Conservation (phyloP, 164 flowering plant genomes). For the Tetrastigma voinierianum region DNA sequence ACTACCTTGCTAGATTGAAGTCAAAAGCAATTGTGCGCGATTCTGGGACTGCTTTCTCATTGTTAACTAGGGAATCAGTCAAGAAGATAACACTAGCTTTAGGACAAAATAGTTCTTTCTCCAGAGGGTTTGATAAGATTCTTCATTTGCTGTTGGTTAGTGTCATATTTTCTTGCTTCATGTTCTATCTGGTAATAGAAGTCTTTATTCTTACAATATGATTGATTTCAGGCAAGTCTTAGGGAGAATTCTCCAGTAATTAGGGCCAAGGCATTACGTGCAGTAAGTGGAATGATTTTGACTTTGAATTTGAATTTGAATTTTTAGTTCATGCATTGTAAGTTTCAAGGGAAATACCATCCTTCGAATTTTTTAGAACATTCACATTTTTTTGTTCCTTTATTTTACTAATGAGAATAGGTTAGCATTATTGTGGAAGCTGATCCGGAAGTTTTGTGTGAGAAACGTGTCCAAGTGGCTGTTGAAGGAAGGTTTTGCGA, state of each 20-base stretch:
- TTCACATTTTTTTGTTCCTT: background rate
- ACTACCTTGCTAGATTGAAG: slow-evolving; percentile 68
- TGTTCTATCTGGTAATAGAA: background rate
- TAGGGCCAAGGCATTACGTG: slow-evolving; percentile 90
- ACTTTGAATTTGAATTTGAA: too few species aligned
- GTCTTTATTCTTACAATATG: slow-evolving; percentile 9
- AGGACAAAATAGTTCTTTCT: slow-evolving; percentile 82
- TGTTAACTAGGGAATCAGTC: slow-evolving; percentile 62
- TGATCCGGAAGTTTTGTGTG: slow-evolving; percentile 92
- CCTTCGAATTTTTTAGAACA: background rate
- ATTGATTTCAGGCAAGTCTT: slow-evolving; percentile 70
- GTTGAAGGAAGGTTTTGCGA: slow-evolving; percentile 98
- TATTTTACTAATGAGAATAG: slow-evolving; percentile 34
- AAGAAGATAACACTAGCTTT: slow-evolving; percentile 76
- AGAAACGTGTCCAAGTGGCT: slow-evolving; percentile 84
- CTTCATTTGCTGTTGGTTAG: slow-evolving; percentile 81
- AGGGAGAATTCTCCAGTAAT: slow-evolving; percentile 88
- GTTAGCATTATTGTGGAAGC: slow-evolving; percentile 95
- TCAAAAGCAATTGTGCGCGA: slow-evolving; percentile 67
- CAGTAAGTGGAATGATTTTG: slow-evolving; percentile 47
- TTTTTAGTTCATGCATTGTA: background rate
- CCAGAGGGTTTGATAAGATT: slow-evolving; percentile 95
- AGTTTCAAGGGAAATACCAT: background rate
- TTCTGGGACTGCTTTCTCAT: slow-evolving; percentile 49
- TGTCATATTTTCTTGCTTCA: slow-evolving; percentile 8